Base-by-base conservation (phyloP, 2,329 filamentous ascomycete species). In the Verticillium albo-atrum region DNA sequence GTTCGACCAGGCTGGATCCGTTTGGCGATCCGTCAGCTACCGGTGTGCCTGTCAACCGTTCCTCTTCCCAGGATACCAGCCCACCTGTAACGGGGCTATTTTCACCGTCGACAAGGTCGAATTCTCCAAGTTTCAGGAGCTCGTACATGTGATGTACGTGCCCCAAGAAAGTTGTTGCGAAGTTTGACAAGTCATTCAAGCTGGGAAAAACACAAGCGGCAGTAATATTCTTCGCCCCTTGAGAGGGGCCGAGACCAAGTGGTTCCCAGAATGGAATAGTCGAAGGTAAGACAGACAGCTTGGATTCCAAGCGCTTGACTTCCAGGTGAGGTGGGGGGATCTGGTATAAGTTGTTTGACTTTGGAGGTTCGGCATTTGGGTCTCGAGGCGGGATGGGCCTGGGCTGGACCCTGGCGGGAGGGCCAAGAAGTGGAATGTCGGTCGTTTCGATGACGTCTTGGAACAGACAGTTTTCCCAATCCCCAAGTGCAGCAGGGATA, bases 211-310 rank as follows among this genome's bases (percentile, higher is more conserved):
- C 77, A 68, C 89, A 91, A 54, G 91, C 82, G 0, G 87, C 83
- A 35, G 82, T 80, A 30, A 95, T 76, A 62, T 94, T 85, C 71
- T 96, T 96, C 7, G 79, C 68, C 0, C 90, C 89, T 60, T 85
- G 85, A 9, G 85, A 84, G 3, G 91, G 91, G 2, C 85, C 85
- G 2, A 96, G 79, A 0, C 90, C 89, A 20, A 96, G 76, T 54
- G 88, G 87, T 68, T 95, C 91, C 92, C 91, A 96, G 68, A 95
- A 96, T 1, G 82, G 77, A 23, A 94, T 77, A 0, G 90, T 89
- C 1, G 90, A 84, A 2, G 91, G 89, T 25, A 94, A 77, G 42
- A 96, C 79, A 12, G 92, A 91, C 59, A 92, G 82, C 54, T 83
- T 84, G 2, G 82, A 81, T 42, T 92, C 89, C 23, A 86, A 84